Conservation (phyloP, 225 moss, liverwort and hornwort species). For the Sphagnum contortum region DNA sequence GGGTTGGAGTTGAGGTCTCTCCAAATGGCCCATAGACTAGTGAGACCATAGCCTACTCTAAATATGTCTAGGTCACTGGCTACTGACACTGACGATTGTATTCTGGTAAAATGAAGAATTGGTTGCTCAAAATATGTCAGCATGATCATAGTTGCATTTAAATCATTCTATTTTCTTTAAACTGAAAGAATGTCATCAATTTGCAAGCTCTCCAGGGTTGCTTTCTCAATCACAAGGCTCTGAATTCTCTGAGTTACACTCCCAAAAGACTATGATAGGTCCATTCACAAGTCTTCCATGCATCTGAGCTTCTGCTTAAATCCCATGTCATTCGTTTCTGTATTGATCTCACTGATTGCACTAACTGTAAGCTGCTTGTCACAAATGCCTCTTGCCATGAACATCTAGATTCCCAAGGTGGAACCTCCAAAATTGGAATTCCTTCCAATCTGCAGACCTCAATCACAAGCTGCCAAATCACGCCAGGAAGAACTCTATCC, state of each 20-base stretch:
- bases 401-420: conserved; percentile 32
- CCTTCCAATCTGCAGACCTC: conserved; percentile 31
- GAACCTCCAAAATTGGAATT: conserved; percentile 28
- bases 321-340: conserved; percentile 26
- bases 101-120: too few species aligned
- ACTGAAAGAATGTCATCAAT: too few species aligned
- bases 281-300: background rate
- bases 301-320: background rate
- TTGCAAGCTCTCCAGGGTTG: too few species aligned
- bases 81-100: too few species aligned
- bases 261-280: background rate
- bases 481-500: conserved; percentile 62
- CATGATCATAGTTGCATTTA: too few species aligned
- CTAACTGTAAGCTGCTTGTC: conserved; percentile 42
- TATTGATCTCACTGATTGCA: conserved; percentile 37
- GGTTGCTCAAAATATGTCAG: too few species aligned
- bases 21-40: too few species aligned
- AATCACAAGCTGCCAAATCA: conserved; percentile 47
- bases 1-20: too few species aligned
- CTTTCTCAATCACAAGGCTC: background rate
- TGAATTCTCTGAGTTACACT: conserved; percentile 1
- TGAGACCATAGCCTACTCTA: too few species aligned
- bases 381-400: conserved; percentile 51
- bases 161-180: too few species aligned
- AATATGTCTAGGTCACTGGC: too few species aligned